Percentiles rank a stretch among this genome's conserved stretches.
phyloP scores from a whole-genome alignment of 805 yeast species.

The Grigorovia humatica region DNA sequence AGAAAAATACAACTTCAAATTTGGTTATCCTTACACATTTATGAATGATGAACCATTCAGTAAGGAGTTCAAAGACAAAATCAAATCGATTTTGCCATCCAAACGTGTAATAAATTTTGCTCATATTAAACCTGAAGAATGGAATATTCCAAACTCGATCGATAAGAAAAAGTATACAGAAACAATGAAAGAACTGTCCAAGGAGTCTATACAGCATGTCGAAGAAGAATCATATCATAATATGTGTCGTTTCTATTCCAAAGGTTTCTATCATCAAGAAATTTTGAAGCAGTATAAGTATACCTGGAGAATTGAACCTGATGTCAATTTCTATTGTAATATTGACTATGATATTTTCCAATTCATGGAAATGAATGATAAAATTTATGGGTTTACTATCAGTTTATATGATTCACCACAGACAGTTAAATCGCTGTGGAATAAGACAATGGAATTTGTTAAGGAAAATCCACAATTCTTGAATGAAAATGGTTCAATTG shows the following conservation, averaged over 20 bases:
- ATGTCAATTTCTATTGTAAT: constrained; percentile 62
- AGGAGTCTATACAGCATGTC: constrained; percentile 50
- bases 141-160: constrained; percentile 53
- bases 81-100: constrained; percentile 32
- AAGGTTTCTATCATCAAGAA: constrained; percentile 69
- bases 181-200: constrained; percentile 33
- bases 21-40: constrained; percentile 72
- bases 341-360: constrained; percentile 69
- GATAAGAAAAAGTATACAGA: constrained; percentile 35
- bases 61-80: constrained; percentile 40
- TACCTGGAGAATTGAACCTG: constrained; percentile 93
- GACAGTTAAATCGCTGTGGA: constrained; percentile 74
- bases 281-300: constrained; percentile 60
- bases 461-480: constrained; percentile 43
- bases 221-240: constrained; percentile 28
- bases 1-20: constrained; percentile 52
- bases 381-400: constrained; percentile 68
- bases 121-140: constrained; percentile 32
- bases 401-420: constrained; percentile 57
- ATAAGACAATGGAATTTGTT: constrained; percentile 53
- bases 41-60: constrained; percentile 62
- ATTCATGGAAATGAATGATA: constrained; percentile 65
- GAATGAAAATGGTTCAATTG: constrained; percentile 47
- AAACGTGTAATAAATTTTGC: constrained; percentile 40
- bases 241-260: constrained; percentile 85